Evolutionary conservation across 176 grass and related monocot genomes (phyloP).

Genomic region (Stipa capillata): DNA sequence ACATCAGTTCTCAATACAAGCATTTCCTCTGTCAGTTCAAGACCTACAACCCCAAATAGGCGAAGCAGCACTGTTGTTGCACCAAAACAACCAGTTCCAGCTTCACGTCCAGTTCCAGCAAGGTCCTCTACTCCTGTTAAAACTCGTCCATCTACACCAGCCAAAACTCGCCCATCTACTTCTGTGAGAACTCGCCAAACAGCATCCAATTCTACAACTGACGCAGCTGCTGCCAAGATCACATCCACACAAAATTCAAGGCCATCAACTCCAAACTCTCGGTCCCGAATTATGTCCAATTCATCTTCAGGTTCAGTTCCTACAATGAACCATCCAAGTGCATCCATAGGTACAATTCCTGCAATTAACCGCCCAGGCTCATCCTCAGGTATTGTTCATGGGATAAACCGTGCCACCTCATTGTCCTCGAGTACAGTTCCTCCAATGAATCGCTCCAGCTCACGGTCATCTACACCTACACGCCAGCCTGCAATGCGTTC

Average conservation of each 20-base stretch:
- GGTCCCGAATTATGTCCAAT: conserved; percentile 32
- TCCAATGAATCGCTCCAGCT: conserved; percentile 48
- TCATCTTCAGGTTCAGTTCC: conserved; percentile 36
- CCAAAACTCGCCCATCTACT: conserved; percentile 57
- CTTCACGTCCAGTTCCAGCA: conserved; percentile 49
- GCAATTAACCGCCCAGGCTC: conserved; percentile 12
- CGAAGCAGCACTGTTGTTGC: conserved; percentile 30
- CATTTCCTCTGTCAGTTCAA: conserved; percentile 70
- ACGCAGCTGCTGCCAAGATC: conserved; percentile 29
- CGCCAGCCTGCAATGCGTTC: conserved; percentile 43
- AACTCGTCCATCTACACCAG: conserved; percentile 60
- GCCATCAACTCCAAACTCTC: conserved; percentile 71
- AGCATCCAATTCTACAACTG: conserved; percentile 29
- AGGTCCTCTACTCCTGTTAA: conserved; percentile 76
- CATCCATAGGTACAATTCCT: conserved; percentile 23
- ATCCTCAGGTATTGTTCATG: conserved; percentile 38
- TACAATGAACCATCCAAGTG: conserved; percentile 20
- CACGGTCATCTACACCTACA: conserved; percentile 75
- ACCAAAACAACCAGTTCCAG: conserved; percentile 44
- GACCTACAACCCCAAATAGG: conserved; percentile 70
- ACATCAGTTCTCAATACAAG: conserved; percentile 76
- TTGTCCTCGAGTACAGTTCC: conserved; percentile 37
- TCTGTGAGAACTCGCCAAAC: conserved; percentile 33
- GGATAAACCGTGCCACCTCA: conserved; percentile 32
- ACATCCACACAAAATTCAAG: conserved; percentile 48